Base-by-base conservation (phyloP, 495 filamentous ascomycete genomes). In the Parathielavia appendiculata region DNA sequence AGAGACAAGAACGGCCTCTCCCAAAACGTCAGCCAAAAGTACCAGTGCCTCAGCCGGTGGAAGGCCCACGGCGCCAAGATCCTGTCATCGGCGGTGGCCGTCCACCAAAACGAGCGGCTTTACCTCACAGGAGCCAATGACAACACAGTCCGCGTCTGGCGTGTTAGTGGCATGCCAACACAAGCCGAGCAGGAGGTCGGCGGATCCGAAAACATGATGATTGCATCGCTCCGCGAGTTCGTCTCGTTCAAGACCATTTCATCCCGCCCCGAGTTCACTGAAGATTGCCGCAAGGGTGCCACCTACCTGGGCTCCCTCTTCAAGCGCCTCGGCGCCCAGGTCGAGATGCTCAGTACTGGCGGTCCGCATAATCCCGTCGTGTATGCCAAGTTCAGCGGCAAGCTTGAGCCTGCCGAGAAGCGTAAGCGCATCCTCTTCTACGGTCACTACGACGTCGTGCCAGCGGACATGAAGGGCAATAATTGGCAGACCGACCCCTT, bases 381-480 rank as follows among this genome's bases (percentile, higher is more conserved):
- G 1, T 87, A 86, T 68, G 92, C 93, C 35, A 86, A 86, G 56
- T 98, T 98, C 69, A 79, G 81, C 50, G 90, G 89, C 22, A 90
- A 81, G 66, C 81, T 70, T 6, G 67, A 76, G 22, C 79, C 79
- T 3, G 66, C 73, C 0, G 72, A 70, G 14, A 75, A 79, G 26
- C 81, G 90, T 22, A 96, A 92, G 73, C 91, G 88, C 0, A 87
- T 97, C 36, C 76, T 98, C 14, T 98, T 98, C 71, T 98, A 98
- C 69, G 95, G 95, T 4, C 93, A 98, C 63, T 98, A 98, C 72
- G 93, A 98, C 59, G 90, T 98, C n/a, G 91, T 98, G n/a, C 82
- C 89, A 19, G 93, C 95, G 0, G 89, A 95, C 55, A 84, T 86
- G 35, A 85, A 87, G 54, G 80, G 81, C 43, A 79, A 77, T 34